Evolutionary conservation across 2,329 filamentous ascomycete species (phyloP), one percentile per base, ranked within the genome.

Genomic region (Curvularia spicifera): DNA sequence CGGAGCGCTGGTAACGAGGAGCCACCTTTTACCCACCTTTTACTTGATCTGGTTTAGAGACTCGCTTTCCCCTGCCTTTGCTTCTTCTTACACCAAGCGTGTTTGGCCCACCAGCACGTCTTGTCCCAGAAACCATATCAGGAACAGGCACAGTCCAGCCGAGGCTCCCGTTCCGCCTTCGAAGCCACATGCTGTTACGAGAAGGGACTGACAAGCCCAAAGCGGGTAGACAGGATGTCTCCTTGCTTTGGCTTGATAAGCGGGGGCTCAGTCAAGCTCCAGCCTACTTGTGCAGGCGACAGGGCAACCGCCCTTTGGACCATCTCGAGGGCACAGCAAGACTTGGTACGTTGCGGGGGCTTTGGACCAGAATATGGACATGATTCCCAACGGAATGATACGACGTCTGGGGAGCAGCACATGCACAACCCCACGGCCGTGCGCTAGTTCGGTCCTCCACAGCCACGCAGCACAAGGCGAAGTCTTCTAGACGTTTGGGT

Each of bases 401-500:
- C 26, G 28, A 15, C n/a, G 15, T 26, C 20, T 45, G 24, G n/a
- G n/a, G 33, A 57, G 35, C 18, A 10, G n/a, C 20, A 43, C n/a
- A 26, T 40, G 20, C 31, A 56, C 39, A 45, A 43, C 37, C 42
- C 33, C 44, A 51, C 47, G 35, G 50, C 47, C 42, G 43, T 29
- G 42, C 40, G 50, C 43, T 61, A 59, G 53, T 37, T 45, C 46
- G 56, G 58, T 49, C 50, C 28, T 35, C 54, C 57, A 65, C 57
- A 65, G 64, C 64, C 64, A 67, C 61, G 46, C 15, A 52, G 45
- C 49, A 51, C 42, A 51, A 51, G 56, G 62, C 58, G 62, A 60
- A 61, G 63, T 44, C 42, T 66, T 63, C 64, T 51, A 63, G 59
- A 63, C 59, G 56, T 51, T 51, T 59, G 31, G 54, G 57, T 44